These are phyloP conservation scores for Euptelea pleiosperma DNA, from an alignment of 164 flowering plant genomes.

Conservation along the genomic window DNA sequence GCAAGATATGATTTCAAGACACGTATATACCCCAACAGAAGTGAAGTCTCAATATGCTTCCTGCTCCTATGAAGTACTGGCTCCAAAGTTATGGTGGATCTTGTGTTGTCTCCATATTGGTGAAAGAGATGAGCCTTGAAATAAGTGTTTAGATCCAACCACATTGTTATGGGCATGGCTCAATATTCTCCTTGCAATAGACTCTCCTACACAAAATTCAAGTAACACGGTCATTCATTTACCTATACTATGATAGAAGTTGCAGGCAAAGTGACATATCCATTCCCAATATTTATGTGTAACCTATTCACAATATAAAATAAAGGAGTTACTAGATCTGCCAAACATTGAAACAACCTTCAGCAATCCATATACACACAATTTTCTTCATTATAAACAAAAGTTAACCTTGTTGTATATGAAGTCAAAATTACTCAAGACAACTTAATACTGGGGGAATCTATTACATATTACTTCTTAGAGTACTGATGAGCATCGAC, in stretches of 20 bases:
- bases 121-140: neutral
- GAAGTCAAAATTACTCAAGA: too few species aligned
- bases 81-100: neutral
- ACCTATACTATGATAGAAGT: neutral
- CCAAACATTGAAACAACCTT: too few species aligned
- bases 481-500: too few species aligned
- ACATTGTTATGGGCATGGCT: neutral
- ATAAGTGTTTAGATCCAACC: neutral
- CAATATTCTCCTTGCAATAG: neutral
- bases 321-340: neutral
- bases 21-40: constrained; percentile 3
- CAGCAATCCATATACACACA: too few species aligned
- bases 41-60: neutral
- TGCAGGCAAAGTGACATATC: neutral
- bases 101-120: neutral
- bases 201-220: constrained; percentile 1
- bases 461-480: too few species aligned
- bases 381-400: too few species aligned
- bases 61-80: neutral
- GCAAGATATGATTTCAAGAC: neutral
- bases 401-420: too few species aligned
- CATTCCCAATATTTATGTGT: neutral
- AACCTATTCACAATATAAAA: neutral
- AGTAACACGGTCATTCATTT: neutral
- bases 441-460: too few species aligned